Base-by-base conservation (phyloP, 2,329 filamentous ascomycete species). In the Aspergillus sp. region DNA sequence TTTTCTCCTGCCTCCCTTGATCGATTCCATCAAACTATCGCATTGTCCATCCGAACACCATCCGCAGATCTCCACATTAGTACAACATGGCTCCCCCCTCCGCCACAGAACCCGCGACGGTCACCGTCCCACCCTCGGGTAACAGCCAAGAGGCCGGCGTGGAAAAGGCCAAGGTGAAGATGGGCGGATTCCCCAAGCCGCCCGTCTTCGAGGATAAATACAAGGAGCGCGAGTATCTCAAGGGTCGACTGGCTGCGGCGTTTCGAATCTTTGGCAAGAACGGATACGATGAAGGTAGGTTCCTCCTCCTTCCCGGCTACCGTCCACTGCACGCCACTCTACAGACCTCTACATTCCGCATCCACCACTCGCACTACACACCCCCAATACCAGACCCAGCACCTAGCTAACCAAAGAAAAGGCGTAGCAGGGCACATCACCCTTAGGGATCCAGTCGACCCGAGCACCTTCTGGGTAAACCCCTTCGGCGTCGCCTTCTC, bases 401-500 rank as follows among this genome's bases (percentile, higher is more conserved):
- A 47, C 9, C 46, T 30, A 60, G 43, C 49, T 59, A 51, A 63
- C 23, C 3, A 43, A 7, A 15, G 7, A 30, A 28, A 56, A 73
- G 86, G 86, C 17, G 84, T 89, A 34, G 86, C 86, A 8, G 86
- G 87, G 1, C 86, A 89, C 68, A 88, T 89, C 65, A 88, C 86
- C 1, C 69, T 88, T 28, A 80, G 85, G 28, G 84, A 89, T 64
- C 87, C 87, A 0, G 82, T 89, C 7, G 82, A 87, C 45, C 83
- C 84, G 0, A 74, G 78, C 5, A 85, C 82, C 0, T 89, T 89
- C 76, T 89, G 87, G 87, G 85, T 90, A 4, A 90, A 90, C 66
- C 88, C 87, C 0, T 87, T 89, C 59, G 87, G 87, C 11, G 81
- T 86, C 1, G 82, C 85, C 3, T 90, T 89, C 75, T 84, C 83